Evolutionary conservation across 2,329 filamentous ascomycete species (phyloP), one percentile per base, ranked within the genome.

Genomic region (Fusarium guadeloupense): DNA sequence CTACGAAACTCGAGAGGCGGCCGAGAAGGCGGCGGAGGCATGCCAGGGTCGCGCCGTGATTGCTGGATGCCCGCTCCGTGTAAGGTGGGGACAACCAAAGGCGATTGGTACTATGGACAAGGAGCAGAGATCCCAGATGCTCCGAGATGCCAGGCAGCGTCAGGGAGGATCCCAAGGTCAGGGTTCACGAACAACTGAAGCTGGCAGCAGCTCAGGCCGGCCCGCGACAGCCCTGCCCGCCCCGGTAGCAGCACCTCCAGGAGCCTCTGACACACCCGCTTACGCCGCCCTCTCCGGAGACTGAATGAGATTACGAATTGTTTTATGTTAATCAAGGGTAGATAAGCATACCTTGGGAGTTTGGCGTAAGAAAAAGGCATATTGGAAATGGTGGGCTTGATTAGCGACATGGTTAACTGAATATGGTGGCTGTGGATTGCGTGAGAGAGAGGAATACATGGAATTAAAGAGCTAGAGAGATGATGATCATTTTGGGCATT

Each of bases 51-150:
- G 90, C 59, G 92, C 93, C 0, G 86, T 98, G 7, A 91, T 99
- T 69, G 89, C 93, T 30, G 95, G 95, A 4, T 97, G 94, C 69
- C 95, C 95, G 0, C 77, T 99, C 58, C 83, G 94, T 26, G 88
- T 99, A 16, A 89, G 93, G 62, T 99, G 95, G 95, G 94, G 93
- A 14, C 89, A 91, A 72, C 94, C 96, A 14, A 95, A 93, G 79
- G 90, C 94, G 2, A 83, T 99, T 51, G 95, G 97, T 52, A 96
- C 87, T 20, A 90, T 98, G 87, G 91, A 96, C 62, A 89, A 89
- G 59, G 93, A 97, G 49, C 86, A 96, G 74, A 85, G 94, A 37
- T 83, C 89, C 65, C 85, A 90, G 70, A 92, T 96, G 80, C 87
- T 93, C 19, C 85, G 88, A 30, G 92, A 96, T 69, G 94, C 82